Percentiles rank a stretch among this genome's conserved stretches.
Evolutionary conservation across 2,329 filamentous ascomycete species (phyloP).

Genomic region (Orbilia brochopaga): DNA sequence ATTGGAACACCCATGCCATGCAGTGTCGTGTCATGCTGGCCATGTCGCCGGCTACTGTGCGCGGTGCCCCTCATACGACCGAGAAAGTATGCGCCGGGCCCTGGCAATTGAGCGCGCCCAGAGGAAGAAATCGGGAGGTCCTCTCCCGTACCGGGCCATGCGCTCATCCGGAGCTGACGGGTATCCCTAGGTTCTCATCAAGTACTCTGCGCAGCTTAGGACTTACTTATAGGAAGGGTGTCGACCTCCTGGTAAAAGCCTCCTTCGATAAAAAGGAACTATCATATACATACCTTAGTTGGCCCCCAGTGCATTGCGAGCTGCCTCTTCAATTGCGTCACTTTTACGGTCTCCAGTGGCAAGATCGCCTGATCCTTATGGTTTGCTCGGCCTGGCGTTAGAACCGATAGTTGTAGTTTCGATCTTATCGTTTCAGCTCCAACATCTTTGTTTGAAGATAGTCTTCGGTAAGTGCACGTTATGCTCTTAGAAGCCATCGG

Average conservation of each 20-base stretch:
- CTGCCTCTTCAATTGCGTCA: slow-evolving; percentile 39
- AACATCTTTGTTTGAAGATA: too few species aligned
- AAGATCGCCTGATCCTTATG: slow-evolving; percentile 11
- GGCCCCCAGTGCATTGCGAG: slow-evolving; percentile 12
- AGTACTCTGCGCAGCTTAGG: neutral
- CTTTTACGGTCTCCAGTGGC: slow-evolving; percentile 25
- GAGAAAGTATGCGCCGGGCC: slow-evolving; percentile 31
- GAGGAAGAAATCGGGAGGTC: slow-evolving; percentile 37
- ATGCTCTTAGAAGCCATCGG: too few species aligned
- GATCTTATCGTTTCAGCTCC: too few species aligned
- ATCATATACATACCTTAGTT: too few species aligned
- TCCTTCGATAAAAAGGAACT: neutral
- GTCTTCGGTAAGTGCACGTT: too few species aligned
- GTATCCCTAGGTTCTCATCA: slow-evolving; percentile 13
- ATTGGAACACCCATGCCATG: too few species aligned
- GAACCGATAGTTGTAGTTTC: too few species aligned
- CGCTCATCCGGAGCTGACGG: slow-evolving; percentile 1
- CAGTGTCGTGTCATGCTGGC: slow-evolving; percentile 18
- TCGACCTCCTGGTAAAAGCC: slow-evolving; percentile 28
- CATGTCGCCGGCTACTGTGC: slow-evolving; percentile 23
- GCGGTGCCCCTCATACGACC: slow-evolving; percentile 36
- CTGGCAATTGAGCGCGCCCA: slow-evolving; percentile 12
- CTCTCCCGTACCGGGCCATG: slow-evolving; percentile 21
- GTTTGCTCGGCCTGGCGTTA: too few species aligned
- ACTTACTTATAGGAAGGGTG: slow-evolving; percentile 38